Base-by-base conservation (phyloP, 2,329 filamentous ascomycete genomes). In the Colletotrichum sansevieriae region DNA sequence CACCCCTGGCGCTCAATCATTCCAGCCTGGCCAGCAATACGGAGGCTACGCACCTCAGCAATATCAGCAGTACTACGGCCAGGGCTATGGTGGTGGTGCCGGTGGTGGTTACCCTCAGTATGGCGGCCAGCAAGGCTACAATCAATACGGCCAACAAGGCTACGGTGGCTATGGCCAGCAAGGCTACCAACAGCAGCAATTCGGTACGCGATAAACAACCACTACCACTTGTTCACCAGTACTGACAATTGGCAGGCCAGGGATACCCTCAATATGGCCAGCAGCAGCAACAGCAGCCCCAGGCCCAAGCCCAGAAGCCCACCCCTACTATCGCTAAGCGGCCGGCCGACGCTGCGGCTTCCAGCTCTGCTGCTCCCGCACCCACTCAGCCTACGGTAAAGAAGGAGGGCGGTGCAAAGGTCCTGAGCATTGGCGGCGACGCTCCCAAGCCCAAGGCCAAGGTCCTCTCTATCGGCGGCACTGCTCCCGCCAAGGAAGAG, bases 1-100 rank as follows among this genome's bases (percentile, higher is more conserved):
- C 83, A 88, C 91, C 55, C 93, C 93, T 18, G 89, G 88, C 57
- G 92, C 91, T 39, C 83, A 88, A 71, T 79, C 87, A 22, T 95
- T 95, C 79, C 88, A 91, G 65, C 92, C 92, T 9, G 91, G 91
- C 56, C 92, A 94, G 78, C 81, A 83, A 70, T 94, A 86, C 74
- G 84, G 89, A 63, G 82, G 80, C 72, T 91, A 85, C 73, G 82
- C 82, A 55, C 83, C 82, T 47, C 87, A 39, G 37, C 37, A 88
- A 73, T 86, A 88, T 71, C 85, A 88, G 73, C 82, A 84, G 70
- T 85, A 86, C 72, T 84, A 85, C 61, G 83, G 84, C 69, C 82
- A 83, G 70, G 83, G 82, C 70, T 87, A 88, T 74, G 81, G 79
- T 29, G 63, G 51, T 43, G 78, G 78, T 60, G 91, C 91, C 73